A percentile compares a stretch with the other conserved stretches of the same genome.
Evolutionary conservation across 805 yeast genomes (phyloP).

Genomic region (Wickerhamomyces ciferrii): DNA sequence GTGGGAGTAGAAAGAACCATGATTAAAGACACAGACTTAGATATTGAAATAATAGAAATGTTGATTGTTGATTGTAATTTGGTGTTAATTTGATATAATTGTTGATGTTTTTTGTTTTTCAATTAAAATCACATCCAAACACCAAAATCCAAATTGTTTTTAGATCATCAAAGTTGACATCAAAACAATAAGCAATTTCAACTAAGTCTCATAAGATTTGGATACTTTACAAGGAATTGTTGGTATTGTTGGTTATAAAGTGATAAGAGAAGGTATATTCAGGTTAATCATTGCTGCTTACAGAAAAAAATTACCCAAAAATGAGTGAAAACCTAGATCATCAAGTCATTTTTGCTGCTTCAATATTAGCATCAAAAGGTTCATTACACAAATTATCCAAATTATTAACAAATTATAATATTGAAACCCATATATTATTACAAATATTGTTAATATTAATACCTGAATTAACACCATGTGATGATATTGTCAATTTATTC

Average conservation of each 20-base stretch:
- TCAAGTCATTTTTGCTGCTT: background rate
- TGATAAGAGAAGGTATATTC: too few relatives aligned
- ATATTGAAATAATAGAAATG: too few relatives aligned
- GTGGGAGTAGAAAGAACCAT: background rate
- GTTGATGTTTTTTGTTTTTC: too few relatives aligned
- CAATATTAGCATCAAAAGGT: background rate
- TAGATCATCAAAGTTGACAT: background rate
- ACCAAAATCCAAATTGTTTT: background rate
- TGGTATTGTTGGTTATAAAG: too few relatives aligned
- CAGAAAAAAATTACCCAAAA: too few relatives aligned
- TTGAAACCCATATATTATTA: background rate
- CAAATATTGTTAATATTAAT: background rate
- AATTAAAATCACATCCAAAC: background rate
- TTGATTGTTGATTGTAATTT: background rate
- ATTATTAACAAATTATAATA: background rate
- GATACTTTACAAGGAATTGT: too few relatives aligned
- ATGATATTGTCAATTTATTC: too few relatives aligned
- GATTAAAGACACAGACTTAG: too few relatives aligned
- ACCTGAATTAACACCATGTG: background rate
- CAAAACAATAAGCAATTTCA: too few relatives aligned
- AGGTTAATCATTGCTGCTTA: too few relatives aligned
- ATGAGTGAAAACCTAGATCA: conserved; percentile 1
- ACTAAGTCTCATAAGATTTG: too few relatives aligned
- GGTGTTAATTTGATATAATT: too few relatives aligned
- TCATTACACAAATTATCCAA: background rate